Evolutionary conservation across 2,329 filamentous ascomycete species (phyloP), one percentile per base, ranked within the genome.

Genomic region (Nigrospora oryzae): DNA sequence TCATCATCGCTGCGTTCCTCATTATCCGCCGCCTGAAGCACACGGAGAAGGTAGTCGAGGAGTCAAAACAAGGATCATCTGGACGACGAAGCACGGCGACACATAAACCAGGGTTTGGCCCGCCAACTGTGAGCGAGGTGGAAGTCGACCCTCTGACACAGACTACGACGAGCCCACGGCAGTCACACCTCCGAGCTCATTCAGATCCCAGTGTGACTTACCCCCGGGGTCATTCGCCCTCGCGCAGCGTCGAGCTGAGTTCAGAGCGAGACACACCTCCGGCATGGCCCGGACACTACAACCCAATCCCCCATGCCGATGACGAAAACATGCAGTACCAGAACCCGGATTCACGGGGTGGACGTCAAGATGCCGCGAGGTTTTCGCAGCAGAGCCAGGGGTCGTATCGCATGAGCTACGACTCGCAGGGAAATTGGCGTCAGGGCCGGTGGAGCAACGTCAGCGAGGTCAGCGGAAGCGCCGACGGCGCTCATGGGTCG

Each of bases 11-110:
- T 0, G 63, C 74, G 2, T 71, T 65, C 47, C 59, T 77, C 40
- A 68, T 80, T 39, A 63, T 80, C 38, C 65, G 70, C 2, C 70
- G 69, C 11, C 65, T 80, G 14, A 75, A 67, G 46, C 66, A 61
- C 36, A 68, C 73, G 7, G 62, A 68, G 8, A 58, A 65, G 39
- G 60, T 58, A 23, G 56, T 58, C 14, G 58, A 57, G 40, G 60
- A 58, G 30, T 64, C 66, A 4, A 63, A 62, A 3, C 63, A 56
- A 42, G 57, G 58, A 14, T 61, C 62, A 11, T 60, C 59, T 11
- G 56, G 55, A 16, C 55, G 61, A 11, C 50, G 58, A 12, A 63
- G 58, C 6, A 57, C 63, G 11, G 61, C 58, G 7, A 58, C 64
- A 13, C 58, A 60, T 11, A 67, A 65, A 49, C 61, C 61, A 17